Evolutionary conservation across 768 basidiomycete species (phyloP).

Genomic region (Tubosaeta brunneosetosa): DNA sequence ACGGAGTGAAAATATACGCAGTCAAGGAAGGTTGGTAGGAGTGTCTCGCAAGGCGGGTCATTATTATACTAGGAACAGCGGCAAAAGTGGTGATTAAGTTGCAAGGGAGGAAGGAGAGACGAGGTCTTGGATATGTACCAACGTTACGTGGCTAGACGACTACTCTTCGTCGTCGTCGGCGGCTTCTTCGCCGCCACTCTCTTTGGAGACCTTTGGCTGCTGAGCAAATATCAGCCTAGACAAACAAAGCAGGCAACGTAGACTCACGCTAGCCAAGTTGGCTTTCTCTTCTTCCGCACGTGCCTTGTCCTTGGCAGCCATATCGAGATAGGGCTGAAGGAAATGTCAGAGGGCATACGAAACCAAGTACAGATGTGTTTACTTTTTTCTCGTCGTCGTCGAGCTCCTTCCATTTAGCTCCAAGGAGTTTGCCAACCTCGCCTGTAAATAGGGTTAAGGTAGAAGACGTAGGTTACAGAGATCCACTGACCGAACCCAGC

Average conservation of each 20-base stretch:
- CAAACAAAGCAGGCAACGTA: background rate
- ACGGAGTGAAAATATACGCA: conserved; percentile 9
- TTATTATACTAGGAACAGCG: conserved; percentile 19
- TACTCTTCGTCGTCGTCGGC: conserved; percentile 42
- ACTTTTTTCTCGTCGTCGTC: conserved; percentile 91
- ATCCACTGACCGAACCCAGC: conserved; percentile 74
- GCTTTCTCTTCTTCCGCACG: conserved; percentile 81
- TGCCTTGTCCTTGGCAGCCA: conserved; percentile 82
- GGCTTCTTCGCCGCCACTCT: conserved; percentile 35
- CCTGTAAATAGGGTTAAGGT: conserved; percentile 39
- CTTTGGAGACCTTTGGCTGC: conserved; percentile 34
- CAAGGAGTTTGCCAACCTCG: conserved; percentile 91
- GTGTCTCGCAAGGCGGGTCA: conserved; percentile 24
- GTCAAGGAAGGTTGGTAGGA: conserved; percentile 19
- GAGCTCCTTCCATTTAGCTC: conserved; percentile 96
- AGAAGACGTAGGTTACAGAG: background rate
- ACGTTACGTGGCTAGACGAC: conserved; percentile 10
- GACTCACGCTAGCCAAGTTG: conserved; percentile 37
- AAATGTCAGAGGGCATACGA: conserved; percentile 4
- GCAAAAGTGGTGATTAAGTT: conserved; percentile 17
- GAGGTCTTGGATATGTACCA: conserved; percentile 17
- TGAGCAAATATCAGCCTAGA: background rate
- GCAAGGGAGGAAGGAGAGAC: conserved; percentile 5
- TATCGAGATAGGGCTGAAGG: conserved; percentile 77
- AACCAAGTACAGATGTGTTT: conserved; percentile 9